Evolutionary conservation across 2,329 filamentous ascomycete species (phyloP).

Genomic region (Fusarium sterilihyphosum): DNA sequence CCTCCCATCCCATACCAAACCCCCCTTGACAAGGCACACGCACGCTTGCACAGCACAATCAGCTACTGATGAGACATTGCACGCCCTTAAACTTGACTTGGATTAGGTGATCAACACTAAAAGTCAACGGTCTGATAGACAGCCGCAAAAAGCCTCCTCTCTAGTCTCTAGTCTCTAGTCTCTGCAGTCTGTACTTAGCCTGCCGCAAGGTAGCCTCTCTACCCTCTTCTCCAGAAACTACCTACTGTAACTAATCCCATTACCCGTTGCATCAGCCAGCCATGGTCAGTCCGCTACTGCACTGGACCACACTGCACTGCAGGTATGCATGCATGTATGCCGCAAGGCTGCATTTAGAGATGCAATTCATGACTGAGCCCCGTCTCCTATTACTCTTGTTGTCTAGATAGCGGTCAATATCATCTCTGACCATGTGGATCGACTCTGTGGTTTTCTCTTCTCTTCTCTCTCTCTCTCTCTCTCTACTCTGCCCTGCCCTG

Average conservation of each 20-base stretch:
- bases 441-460: not conserved
- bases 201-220: not conserved
- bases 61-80: not conserved
- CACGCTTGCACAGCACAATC: not conserved
- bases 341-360: not conserved
- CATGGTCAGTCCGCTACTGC: not conserved
- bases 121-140: not conserved
- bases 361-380: not conserved
- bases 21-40: not conserved
- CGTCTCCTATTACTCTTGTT: not conserved
- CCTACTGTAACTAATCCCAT: not conserved
- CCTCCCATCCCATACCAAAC: not conserved
- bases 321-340: not conserved
- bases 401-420: not conserved
- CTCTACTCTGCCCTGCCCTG: not conserved
- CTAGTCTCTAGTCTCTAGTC: not conserved
- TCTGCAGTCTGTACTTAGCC: not conserved
- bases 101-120: not conserved
- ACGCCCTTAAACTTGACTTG: not conserved
- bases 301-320: not conserved
- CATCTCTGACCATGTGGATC: not conserved
- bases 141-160: not conserved
- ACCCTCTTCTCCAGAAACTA: not conserved
- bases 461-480: not conserved
- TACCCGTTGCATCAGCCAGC: conserved; percentile 8